These are phyloP conservation scores for Cryptococcus neoformans DNA, from an alignment of 1,284 basidiomycete genomes.

Conservation along the genomic window DNA sequence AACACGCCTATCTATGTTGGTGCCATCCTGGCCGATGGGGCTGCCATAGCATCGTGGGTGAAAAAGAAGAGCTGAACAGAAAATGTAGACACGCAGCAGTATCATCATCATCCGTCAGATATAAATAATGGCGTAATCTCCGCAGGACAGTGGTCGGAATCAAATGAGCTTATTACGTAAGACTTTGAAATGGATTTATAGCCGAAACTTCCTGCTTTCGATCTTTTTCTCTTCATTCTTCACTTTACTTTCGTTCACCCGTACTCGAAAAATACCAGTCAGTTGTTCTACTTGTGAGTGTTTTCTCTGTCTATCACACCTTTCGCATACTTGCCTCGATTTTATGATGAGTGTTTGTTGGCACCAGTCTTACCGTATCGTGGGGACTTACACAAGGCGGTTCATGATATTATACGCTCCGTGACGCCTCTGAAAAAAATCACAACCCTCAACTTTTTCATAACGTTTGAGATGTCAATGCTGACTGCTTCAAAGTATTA, in stretches of 20 bases:
- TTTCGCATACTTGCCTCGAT: not conserved
- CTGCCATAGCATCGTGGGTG: too few relatives aligned
- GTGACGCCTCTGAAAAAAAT: constrained; percentile 29
- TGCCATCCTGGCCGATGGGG: too few relatives aligned
- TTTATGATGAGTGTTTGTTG: constrained; percentile 39
- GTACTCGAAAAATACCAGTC: too few relatives aligned
- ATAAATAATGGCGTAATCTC: too few relatives aligned
- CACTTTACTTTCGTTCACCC: not conserved
- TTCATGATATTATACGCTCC: constrained; percentile 26
- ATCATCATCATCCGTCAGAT: too few relatives aligned
- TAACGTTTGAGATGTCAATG: not conserved
- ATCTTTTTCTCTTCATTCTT: not conserved
- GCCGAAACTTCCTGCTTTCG: not conserved
- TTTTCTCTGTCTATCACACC: too few relatives aligned
- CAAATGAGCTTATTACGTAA: too few relatives aligned
- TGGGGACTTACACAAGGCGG: constrained; percentile 24
- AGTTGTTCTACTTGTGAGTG: not conserved
- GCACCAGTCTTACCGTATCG: constrained; percentile 43
- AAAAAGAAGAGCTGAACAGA: too few relatives aligned
- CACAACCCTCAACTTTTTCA: not conserved
- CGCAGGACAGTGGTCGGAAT: too few relatives aligned
- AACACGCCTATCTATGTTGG: too few relatives aligned
- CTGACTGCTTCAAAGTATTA: not conserved
- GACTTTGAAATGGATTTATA: too few relatives aligned
- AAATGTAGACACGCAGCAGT: too few relatives aligned